Evolutionary conservation across 2,329 filamentous ascomycete species (phyloP).

Genomic region (Nothomitra cinnamomea): DNA sequence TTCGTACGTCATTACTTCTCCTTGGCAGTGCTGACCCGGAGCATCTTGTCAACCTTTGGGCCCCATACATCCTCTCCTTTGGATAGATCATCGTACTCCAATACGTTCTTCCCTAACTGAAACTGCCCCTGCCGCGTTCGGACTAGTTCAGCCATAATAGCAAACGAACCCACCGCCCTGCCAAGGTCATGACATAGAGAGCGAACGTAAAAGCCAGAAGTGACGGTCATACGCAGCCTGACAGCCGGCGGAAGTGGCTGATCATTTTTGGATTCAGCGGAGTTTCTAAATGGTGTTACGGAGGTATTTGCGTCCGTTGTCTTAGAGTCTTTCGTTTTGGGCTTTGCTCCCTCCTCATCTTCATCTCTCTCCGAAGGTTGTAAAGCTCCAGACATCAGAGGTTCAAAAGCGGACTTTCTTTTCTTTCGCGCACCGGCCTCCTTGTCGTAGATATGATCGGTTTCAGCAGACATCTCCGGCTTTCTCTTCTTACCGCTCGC

Average conservation of each 20-base stretch:
- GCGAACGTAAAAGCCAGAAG: constrained; percentile 91
- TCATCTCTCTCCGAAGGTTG: background rate
- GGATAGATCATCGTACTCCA: constrained; percentile 62
- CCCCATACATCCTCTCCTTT: constrained; percentile 71
- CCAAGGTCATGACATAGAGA: constrained; percentile 88
- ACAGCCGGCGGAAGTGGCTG: constrained; percentile 49
- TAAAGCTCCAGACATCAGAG: constrained; percentile 10
- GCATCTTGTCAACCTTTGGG: constrained; percentile 46
- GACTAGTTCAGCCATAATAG: constrained; percentile 69
- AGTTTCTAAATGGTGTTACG: too few species aligned
- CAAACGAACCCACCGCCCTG: constrained; percentile 61
- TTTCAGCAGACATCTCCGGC: constrained; percentile 9
- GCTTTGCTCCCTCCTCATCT: background rate
- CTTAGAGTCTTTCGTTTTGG: too few species aligned
- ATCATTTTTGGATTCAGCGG: too few species aligned
- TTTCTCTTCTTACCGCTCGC: constrained; percentile 37
- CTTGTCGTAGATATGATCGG: constrained; percentile 6
- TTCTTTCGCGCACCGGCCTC: background rate
- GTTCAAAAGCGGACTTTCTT: constrained; percentile 3
- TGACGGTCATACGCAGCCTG: constrained; percentile 77
- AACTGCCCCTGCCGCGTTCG: constrained; percentile 73
- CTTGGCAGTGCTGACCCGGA: constrained; percentile 17
- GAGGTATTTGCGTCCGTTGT: background rate
- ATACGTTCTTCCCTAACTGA: constrained; percentile 50
- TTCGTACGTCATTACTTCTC: background rate